Conservation (phyloP, 2,329 filamentous ascomycete species). For the Penicillium sumatraense region DNA sequence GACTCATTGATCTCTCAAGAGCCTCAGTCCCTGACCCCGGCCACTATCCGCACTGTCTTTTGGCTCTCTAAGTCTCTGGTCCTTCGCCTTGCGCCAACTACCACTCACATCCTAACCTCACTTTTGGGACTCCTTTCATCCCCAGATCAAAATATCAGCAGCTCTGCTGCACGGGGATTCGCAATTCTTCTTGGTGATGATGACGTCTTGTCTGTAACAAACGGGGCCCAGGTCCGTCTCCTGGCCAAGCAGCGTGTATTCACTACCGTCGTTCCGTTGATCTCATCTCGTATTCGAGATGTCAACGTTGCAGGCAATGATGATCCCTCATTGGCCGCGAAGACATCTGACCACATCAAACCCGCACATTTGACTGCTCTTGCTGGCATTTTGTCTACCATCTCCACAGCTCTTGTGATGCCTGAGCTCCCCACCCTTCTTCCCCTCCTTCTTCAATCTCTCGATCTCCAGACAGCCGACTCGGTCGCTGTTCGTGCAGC, state of each 20-base stretch:
- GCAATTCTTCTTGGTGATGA: constrained; percentile 63
- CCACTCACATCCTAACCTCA: constrained; percentile 55
- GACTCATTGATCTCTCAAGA: constrained; percentile 36
- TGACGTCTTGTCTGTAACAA: constrained; percentile 63
- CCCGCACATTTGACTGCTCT: constrained; percentile 67
- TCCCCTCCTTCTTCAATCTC: constrained; percentile 65
- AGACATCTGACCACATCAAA: constrained; percentile 49
- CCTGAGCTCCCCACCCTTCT: constrained; percentile 62
- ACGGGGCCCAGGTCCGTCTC: constrained; percentile 65
- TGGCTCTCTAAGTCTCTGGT: constrained; percentile 65
- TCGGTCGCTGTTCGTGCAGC: constrained; percentile 62
- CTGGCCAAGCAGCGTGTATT: constrained; percentile 69
- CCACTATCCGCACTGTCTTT: constrained; percentile 61
- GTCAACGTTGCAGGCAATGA: constrained; percentile 42
- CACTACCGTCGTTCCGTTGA: constrained; percentile 60
- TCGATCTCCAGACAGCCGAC: constrained; percentile 57
- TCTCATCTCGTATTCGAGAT: constrained; percentile 58
- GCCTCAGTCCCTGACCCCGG: constrained; percentile 34
- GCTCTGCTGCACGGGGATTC: constrained; percentile 61
- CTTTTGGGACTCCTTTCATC: constrained; percentile 52
- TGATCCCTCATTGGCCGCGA: constrained; percentile 29
- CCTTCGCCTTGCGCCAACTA: constrained; percentile 56
- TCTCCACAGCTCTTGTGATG: constrained; percentile 64
- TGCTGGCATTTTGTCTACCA: constrained; percentile 63
- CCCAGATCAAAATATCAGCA: constrained; percentile 53